Percentiles rank a stretch among this genome's conserved stretches.
phyloP scores from a whole-genome alignment of 352 stramenopile species.

The Phytopythium chamaehyphon region DNA sequence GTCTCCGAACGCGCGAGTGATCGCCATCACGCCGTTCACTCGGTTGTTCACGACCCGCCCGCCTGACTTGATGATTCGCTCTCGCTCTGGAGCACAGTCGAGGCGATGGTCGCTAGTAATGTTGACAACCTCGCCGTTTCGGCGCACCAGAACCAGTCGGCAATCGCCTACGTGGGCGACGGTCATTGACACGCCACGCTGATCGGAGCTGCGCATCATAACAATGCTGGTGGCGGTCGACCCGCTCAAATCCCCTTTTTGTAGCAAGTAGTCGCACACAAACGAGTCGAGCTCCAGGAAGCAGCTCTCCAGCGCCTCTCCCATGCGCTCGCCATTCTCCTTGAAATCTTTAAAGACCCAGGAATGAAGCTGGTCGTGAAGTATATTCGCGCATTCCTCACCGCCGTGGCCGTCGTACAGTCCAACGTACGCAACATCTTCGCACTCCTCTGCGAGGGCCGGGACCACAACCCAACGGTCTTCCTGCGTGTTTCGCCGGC shows the following conservation, averaged over 20 bases:
- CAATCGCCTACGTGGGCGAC: slow-evolving; percentile 78
- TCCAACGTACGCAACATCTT: slow-evolving; percentile 46
- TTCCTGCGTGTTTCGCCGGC: slow-evolving; percentile 68
- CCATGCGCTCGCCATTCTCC: neutral
- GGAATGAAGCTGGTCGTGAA: slow-evolving; percentile 71
- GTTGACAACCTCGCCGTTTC: slow-evolving; percentile 31
- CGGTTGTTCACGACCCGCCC: slow-evolving; percentile 76
- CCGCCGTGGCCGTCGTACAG: slow-evolving; percentile 86
- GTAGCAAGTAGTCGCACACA: slow-evolving; percentile 63
- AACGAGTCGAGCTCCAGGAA: slow-evolving; percentile 68
- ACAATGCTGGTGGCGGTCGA: slow-evolving; percentile 71
- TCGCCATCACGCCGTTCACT: slow-evolving; percentile 82
- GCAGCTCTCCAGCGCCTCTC: slow-evolving; percentile 31
- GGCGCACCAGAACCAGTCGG: slow-evolving; percentile 47
- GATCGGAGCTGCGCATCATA: slow-evolving; percentile 14
- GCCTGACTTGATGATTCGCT: slow-evolving; percentile 48
- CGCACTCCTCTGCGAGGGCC: slow-evolving; percentile 16
- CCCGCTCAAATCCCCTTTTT: slow-evolving; percentile 71
- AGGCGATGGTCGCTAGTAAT: slow-evolving; percentile 74
- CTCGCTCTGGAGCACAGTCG: slow-evolving; percentile 36
- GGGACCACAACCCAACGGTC: slow-evolving; percentile 65
- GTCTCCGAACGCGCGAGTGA: slow-evolving; percentile 81
- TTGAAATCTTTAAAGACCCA: slow-evolving; percentile 38
- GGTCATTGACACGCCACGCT: neutral
- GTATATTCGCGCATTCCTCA: slow-evolving; percentile 62